A percentile compares a stretch with the other conserved stretches of the same genome.
These are phyloP conservation scores for Pichia phayaonensis DNA, from an alignment of 805 yeast genomes.

Conservation along the genomic window DNA sequence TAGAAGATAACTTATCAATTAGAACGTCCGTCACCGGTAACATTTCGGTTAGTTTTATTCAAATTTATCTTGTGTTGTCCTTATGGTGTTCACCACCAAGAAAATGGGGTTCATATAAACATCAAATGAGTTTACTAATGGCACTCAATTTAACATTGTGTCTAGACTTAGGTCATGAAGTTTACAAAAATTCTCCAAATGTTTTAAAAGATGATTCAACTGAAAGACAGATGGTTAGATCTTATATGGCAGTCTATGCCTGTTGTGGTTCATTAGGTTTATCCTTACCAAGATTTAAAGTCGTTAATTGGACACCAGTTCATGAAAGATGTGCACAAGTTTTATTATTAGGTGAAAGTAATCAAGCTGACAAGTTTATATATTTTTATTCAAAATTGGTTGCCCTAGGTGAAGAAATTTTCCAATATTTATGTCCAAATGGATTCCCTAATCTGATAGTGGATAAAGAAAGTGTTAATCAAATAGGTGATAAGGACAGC, in stretches of 20 bases:
- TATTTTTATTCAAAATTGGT: constrained; percentile 38
- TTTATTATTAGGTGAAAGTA: constrained; percentile 30
- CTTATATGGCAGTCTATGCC: constrained; percentile 40
- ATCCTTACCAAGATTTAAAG: constrained; percentile 42
- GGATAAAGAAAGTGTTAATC: constrained; percentile 1
- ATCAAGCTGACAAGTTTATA: constrained; percentile 34
- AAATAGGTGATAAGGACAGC: neutral
- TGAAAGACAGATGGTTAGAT: constrained; percentile 33
- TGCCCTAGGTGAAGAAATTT: constrained; percentile 43
- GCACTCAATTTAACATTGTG: constrained; percentile 40
- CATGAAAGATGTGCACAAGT: constrained; percentile 34
- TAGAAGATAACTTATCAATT: constrained; percentile 39
- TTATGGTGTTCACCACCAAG: constrained; percentile 49
- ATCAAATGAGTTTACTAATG: constrained; percentile 40
- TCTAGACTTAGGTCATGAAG: constrained; percentile 39
- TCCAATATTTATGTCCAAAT: constrained; percentile 32
- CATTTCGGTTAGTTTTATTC: constrained; percentile 35
- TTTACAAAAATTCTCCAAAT: constrained; percentile 20
- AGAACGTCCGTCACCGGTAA: constrained; percentile 37
- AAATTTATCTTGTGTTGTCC: constrained; percentile 37
- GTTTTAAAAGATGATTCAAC: constrained; percentile 24
- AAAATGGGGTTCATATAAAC: constrained; percentile 44
- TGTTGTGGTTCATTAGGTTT: constrained; percentile 46
- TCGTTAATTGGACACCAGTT: constrained; percentile 40
- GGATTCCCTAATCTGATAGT: constrained; percentile 9